These are phyloP conservation scores for Erysimum pusillum DNA, from an alignment of 441 rosid species.

Conservation along the genomic window DNA sequence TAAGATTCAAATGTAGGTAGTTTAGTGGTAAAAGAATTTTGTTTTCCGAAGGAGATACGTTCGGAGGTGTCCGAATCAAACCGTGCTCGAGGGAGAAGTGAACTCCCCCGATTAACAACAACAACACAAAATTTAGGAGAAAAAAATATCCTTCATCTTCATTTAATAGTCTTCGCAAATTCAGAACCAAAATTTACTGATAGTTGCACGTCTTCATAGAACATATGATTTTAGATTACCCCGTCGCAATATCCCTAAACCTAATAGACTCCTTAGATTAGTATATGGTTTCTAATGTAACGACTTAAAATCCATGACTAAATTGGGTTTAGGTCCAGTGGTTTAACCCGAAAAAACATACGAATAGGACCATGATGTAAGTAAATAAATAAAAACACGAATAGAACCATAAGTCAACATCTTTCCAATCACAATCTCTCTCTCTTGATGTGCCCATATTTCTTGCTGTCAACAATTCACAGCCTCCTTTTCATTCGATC, in stretches of 20 bases:
- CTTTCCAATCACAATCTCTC: constrained; percentile 43
- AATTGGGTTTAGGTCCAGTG: constrained; percentile 8
- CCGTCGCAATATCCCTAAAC: neutral
- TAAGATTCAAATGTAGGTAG: neutral
- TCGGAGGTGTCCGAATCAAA: neutral
- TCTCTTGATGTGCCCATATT: constrained; percentile 41
- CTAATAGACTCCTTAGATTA: neutral
- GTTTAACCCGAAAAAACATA: no score
- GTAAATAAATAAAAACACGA: constrained; percentile 3
- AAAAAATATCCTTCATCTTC: neutral
- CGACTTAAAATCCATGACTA: constrained; percentile 2
- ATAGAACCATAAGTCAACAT: constrained; percentile 41
- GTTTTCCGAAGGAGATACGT: neutral
- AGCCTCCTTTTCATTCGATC: constrained; percentile 39
- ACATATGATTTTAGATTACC: neutral
- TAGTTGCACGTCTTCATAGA: neutral
- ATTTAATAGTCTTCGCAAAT: neutral
- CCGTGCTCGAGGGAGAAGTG: neutral
- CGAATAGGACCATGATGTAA: neutral
- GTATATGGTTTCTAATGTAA: neutral
- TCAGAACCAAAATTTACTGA: neutral
- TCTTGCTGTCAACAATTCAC: constrained; percentile 51
- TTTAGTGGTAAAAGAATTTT: neutral
- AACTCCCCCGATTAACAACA: no score
- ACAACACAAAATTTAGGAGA: neutral